Percentiles rank a stretch among this genome's conserved stretches.
phyloP scores from a whole-genome alignment of 495 filamentous ascomycete genomes.

The Viridothelium virens region DNA sequence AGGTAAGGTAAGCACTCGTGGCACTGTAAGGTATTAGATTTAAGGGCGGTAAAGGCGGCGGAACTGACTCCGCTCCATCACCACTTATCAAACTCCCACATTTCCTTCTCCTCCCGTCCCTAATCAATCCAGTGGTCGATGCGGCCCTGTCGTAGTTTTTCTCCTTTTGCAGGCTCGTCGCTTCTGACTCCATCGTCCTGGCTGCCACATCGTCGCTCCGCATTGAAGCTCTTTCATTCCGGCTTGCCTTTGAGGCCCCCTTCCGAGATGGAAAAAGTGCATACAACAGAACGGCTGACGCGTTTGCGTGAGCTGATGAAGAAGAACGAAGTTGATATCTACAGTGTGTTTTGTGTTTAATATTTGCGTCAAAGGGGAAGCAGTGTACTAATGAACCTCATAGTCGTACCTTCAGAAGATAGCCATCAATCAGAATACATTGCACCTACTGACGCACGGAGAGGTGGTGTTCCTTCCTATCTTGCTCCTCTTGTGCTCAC shows the following conservation, averaged over 20 bases:
- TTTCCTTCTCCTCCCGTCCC: not conserved
- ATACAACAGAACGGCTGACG: slow-evolving; percentile 70
- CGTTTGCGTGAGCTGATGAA: slow-evolving; percentile 82
- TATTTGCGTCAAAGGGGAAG: not conserved
- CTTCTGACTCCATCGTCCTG: not conserved
- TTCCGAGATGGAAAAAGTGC: slow-evolving; percentile 71
- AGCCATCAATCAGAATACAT: slow-evolving; percentile 98
- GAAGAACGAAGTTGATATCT: slow-evolving; percentile 78
- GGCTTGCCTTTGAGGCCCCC: slow-evolving; percentile 11
- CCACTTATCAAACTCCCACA: not conserved
- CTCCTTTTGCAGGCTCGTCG: not conserved
- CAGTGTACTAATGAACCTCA: slow-evolving; percentile 17
- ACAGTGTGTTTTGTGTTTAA: slow-evolving; percentile 55
- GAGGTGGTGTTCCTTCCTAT: slow-evolving; percentile 47
- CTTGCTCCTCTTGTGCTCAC: slow-evolving; percentile 13
- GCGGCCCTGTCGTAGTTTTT: not conserved
- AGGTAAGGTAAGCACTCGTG: too few relatives aligned
- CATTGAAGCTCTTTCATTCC: not conserved
- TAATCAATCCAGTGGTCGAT: not conserved
- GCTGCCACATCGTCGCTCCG: not conserved
- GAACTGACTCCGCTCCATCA: not conserved
- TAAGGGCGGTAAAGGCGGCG: not conserved
- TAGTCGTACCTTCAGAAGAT: slow-evolving; percentile 96
- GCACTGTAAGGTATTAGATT: not conserved
- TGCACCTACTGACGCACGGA: slow-evolving; percentile 81